These are phyloP conservation scores for Colletotrichum coccodes DNA, from an alignment of 2,329 filamentous ascomycete genomes.

Conservation along the genomic window DNA sequence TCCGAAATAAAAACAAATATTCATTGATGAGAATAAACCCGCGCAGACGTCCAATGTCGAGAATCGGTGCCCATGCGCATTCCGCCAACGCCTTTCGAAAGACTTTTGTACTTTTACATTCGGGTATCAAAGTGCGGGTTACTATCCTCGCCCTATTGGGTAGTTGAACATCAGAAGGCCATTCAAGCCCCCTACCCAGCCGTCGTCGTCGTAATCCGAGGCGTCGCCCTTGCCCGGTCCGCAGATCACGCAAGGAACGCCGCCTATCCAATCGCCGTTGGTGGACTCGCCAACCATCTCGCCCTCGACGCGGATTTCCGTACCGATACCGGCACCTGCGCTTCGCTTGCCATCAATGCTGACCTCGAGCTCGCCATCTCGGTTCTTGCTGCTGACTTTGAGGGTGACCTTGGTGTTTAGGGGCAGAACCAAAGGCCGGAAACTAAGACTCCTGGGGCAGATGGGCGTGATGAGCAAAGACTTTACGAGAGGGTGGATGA, in stretches of 20 bases:
- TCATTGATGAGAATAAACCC: neutral
- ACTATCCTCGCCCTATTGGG: constrained; percentile 74
- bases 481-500: constrained; percentile 92
- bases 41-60: neutral
- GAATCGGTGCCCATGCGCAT: neutral
- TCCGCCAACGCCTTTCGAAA: constrained; percentile 27
- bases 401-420: constrained; percentile 86
- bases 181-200: constrained; percentile 96
- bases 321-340: constrained; percentile 75
- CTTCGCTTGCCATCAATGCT: constrained; percentile 81
- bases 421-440: constrained; percentile 89
- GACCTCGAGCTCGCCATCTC: constrained; percentile 80
- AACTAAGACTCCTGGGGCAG: constrained; percentile 90
- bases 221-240: constrained; percentile 55
- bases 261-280: constrained; percentile 70
- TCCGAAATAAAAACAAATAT: neutral
- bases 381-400: constrained; percentile 82
- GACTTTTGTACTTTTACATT: constrained; percentile 26
- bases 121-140: constrained; percentile 23
- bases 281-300: constrained; percentile 74
- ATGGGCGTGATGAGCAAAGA: constrained; percentile 93
- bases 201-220: constrained; percentile 77
- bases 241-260: constrained; percentile 91
- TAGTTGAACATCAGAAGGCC: constrained; percentile 97
- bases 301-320: constrained; percentile 89